phyloP scores from a whole-genome alignment of 2,329 filamentous ascomycete species.

The Colletotrichum spaethianum region DNA sequence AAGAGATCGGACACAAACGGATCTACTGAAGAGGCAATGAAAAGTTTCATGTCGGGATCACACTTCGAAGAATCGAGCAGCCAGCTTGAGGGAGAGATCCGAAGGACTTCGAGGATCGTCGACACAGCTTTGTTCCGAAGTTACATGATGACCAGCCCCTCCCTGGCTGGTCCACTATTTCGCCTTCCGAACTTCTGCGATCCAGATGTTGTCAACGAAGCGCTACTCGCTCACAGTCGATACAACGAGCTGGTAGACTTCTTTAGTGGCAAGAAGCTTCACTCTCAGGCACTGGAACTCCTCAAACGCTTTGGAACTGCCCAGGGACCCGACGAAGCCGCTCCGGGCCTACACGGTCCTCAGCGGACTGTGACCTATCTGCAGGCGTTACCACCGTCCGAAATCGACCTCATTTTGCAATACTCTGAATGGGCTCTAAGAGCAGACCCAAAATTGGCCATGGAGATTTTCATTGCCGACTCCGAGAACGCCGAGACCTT shows the following conservation, averaged over 20 bases:
- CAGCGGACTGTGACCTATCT: slow-evolving; percentile 89
- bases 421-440: slow-evolving; percentile 91
- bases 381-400: slow-evolving; percentile 87
- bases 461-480: slow-evolving; percentile 95
- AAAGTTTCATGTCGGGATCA: slow-evolving; percentile 66
- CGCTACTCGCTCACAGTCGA: slow-evolving; percentile 87
- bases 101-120: slow-evolving; percentile 84
- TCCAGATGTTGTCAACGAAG: slow-evolving; percentile 93
- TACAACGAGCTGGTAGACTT: slow-evolving; percentile 98
- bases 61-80: slow-evolving; percentile 63
- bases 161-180: slow-evolving; percentile 89
- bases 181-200: slow-evolving; percentile 98
- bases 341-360: slow-evolving; percentile 80
- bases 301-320: slow-evolving; percentile 84
- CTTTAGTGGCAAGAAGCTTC: slow-evolving; percentile 93
- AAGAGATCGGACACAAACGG: slow-evolving; percentile 63
- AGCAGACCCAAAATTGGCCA: slow-evolving; percentile 79
- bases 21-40: slow-evolving; percentile 65
- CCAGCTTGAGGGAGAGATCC: slow-evolving; percentile 79
- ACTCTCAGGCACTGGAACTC: slow-evolving; percentile 87
- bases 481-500: slow-evolving; percentile 92
- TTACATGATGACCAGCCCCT: slow-evolving; percentile 93
- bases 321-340: slow-evolving; percentile 63
- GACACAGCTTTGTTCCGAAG: slow-evolving; percentile 95
- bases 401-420: slow-evolving; percentile 92